Evolutionary conservation across 2,329 filamentous ascomycete species (phyloP), one percentile per base, ranked within the genome.

Genomic region (Colletotrichum eremochloae): DNA sequence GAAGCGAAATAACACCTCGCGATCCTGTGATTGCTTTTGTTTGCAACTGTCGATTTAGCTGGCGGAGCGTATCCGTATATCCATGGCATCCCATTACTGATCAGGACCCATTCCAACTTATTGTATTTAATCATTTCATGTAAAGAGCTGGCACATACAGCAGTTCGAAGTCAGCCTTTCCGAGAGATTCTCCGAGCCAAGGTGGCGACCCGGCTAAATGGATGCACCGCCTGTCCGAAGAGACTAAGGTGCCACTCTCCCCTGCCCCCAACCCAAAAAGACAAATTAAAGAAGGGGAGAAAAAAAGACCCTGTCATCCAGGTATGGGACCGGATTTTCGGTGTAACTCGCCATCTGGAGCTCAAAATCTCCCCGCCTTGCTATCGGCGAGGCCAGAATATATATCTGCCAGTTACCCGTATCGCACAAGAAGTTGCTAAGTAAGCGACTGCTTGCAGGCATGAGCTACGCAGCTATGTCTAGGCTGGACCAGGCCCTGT

Each of bases 131-230:
- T 40, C 36, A 29, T 42, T 24, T 18, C n/a, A 42, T n/a, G 12
- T 15, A 57, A 40, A 57, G 20, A n/a, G n/a, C 36, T 24, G 55
- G 33, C 20, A 40, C 14, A n/a, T 42, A 20, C 36, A 29, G 14
- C 9, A 40, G 5, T 9, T 29, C n/a, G 8, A 42, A 31, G 61
- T 9, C 36, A 11, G 33, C 58, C n/a, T 42, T 48, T 15, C 63
- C 68, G 68, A 71, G 42, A 67, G 56, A 61, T 71, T 71, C 68
- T 62, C 68, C 68, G 68, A 42, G 56, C 62, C 55, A 70, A 67
- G 55, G 42, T 31, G 24, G 53, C 6, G 31, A 44, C 63, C 63
- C 68, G 46, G 56, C 44, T 40, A 46, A 53, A 67, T 29, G 29
- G 9, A n/a, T 46, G 68, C 63, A 70, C 31, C 52, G 52, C 29